These are phyloP conservation scores for Entonaema liquescens DNA, from an alignment of 495 filamentous ascomycete genomes.

Conservation along the genomic window DNA sequence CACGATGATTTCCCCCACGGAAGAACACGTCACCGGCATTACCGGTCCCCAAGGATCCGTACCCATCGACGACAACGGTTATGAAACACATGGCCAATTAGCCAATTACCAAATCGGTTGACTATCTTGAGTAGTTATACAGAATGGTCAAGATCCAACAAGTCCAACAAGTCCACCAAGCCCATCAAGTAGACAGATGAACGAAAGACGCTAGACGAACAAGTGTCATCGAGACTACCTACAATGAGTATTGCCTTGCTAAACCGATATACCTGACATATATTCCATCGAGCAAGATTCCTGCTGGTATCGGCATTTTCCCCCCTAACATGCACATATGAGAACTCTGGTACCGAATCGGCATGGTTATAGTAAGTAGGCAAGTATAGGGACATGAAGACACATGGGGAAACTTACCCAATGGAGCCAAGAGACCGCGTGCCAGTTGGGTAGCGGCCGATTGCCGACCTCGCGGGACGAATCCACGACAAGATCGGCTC, in stretches of 20 bases:
- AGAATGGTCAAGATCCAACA: no score
- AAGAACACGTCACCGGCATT: slow-evolving; percentile 32
- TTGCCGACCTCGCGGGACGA: slow-evolving; percentile 41
- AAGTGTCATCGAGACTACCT: not conserved
- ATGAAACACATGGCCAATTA: not conserved
- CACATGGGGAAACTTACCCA: slow-evolving; percentile 32
- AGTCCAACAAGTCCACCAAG: no score
- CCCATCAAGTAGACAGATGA: slow-evolving; percentile 1
- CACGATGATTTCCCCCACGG: slow-evolving; percentile 17
- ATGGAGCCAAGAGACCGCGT: slow-evolving; percentile 41
- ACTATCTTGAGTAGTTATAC: not conserved
- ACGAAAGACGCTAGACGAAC: not conserved
- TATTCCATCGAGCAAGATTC: slow-evolving; percentile 9
- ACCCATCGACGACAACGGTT: slow-evolving; percentile 15
- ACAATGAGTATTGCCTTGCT: slow-evolving; percentile 3
- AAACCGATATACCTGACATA: not conserved
- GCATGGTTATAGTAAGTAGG: slow-evolving; percentile 32
- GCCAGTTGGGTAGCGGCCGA: slow-evolving; percentile 43
- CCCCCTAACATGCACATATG: slow-evolving; percentile 3
- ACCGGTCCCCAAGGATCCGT: slow-evolving; percentile 21
- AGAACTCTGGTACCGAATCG: slow-evolving; percentile 31
- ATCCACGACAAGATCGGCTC: slow-evolving; percentile 42
- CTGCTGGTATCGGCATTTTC: slow-evolving; percentile 12
- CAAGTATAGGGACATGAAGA: no score
- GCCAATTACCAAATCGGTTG: slow-evolving; percentile 9